Conservation (phyloP, 805 yeast genomes). For the Kurtzmaniella fragi region DNA sequence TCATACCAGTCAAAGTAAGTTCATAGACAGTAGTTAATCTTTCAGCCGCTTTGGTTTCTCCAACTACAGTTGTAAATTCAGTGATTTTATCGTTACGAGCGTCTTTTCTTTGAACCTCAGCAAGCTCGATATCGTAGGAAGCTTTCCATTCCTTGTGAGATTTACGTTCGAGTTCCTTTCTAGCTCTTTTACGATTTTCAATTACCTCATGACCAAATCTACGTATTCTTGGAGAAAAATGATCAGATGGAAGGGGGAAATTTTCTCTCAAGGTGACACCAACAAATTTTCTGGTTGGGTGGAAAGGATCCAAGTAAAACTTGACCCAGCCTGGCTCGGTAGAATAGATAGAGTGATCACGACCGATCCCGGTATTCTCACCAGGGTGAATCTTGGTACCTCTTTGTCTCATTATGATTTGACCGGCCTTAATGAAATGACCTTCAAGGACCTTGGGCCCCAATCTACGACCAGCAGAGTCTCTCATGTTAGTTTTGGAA, state of each 20-base stretch:
- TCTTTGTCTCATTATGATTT: conserved; percentile 87
- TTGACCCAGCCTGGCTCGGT: conserved; percentile 90
- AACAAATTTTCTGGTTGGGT: conserved; percentile 83
- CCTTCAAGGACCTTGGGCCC: conserved; percentile 90
- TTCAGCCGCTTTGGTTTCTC: conserved; percentile 17
- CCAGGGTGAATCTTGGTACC: conserved; percentile 96
- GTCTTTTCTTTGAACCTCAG: conserved; percentile 34
- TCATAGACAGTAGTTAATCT: conserved; percentile 51
- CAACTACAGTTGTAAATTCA: conserved; percentile 16
- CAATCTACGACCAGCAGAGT: conserved; percentile 89
- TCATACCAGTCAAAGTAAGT: conserved; percentile 52
- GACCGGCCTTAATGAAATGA: conserved; percentile 69
- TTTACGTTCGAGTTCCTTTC: conserved; percentile 54
- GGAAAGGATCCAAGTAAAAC: conserved; percentile 92
- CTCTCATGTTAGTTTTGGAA: conserved; percentile 88
- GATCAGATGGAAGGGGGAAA: conserved; percentile 74
- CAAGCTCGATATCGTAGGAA: conserved; percentile 45
- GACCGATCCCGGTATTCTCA: conserved; percentile 83
- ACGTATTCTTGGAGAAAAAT: conserved; percentile 83
- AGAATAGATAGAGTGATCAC: conserved; percentile 90
- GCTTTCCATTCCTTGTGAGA: conserved; percentile 63
- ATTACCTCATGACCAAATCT: conserved; percentile 71
- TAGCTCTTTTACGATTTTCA: conserved; percentile 44
- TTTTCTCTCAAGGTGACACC: conserved; percentile 76
- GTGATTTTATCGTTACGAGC: conserved; percentile 9